phyloP scores from a whole-genome alignment of 768 basidiomycete genomes.

The Mycena venus region DNA sequence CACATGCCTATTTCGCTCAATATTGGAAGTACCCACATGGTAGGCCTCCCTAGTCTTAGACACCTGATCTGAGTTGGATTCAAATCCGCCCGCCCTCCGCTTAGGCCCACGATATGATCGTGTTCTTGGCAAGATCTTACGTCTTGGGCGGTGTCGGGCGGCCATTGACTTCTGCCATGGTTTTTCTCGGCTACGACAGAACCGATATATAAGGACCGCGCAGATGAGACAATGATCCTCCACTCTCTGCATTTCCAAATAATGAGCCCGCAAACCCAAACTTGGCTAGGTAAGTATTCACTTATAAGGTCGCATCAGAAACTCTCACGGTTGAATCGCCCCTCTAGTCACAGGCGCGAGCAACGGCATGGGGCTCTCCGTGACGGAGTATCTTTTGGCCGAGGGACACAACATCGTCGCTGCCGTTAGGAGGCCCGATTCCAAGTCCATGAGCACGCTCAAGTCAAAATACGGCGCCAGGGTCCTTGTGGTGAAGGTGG shows the following conservation, averaged over 20 bases:
- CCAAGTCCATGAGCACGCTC: constrained; percentile 6
- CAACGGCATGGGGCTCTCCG: constrained; percentile 26
- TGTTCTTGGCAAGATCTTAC: too few species aligned
- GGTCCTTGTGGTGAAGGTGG: constrained; percentile 13
- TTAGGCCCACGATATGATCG: too few species aligned
- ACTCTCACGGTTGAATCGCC: constrained; percentile 10
- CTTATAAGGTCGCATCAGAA: not conserved
- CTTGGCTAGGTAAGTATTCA: constrained; percentile 9
- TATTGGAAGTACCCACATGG: too few species aligned
- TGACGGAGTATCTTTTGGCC: constrained; percentile 3
- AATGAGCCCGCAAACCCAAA: not conserved
- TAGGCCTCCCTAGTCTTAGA: too few species aligned
- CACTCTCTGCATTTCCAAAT: too few species aligned
- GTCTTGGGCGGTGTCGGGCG: too few species aligned
- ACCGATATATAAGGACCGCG: not conserved
- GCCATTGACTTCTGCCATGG: not conserved
- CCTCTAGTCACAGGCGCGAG: constrained; percentile 19
- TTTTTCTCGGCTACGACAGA: not conserved
- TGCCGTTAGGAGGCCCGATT: constrained; percentile 10
- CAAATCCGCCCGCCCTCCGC: not conserved
- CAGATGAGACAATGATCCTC: too few species aligned
- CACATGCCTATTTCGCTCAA: too few species aligned
- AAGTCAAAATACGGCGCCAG: not conserved
- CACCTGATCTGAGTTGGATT: too few species aligned
- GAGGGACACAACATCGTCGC: constrained; percentile 13